phyloP scores from a whole-genome alignment of 2,329 filamentous ascomycete genomes.

The Laburnicola sp. region DNA sequence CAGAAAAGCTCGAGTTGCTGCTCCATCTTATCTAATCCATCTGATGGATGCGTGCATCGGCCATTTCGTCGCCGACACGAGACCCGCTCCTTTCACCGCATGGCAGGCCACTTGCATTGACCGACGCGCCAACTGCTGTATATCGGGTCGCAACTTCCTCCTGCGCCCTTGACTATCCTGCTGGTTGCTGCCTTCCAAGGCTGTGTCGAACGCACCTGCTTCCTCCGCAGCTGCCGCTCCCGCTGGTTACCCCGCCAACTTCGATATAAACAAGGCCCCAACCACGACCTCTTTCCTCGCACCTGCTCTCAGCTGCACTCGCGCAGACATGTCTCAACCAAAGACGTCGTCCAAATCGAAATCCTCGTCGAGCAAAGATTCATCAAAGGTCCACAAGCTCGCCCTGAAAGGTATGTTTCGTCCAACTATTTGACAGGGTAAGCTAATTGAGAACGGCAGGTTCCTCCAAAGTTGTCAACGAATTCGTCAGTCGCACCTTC shows the following conservation, averaged over 20 bases:
- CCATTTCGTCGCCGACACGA: constrained; percentile 5
- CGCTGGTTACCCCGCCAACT: constrained; percentile 43
- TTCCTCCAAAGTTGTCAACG: constrained; percentile 83
- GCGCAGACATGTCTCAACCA: constrained; percentile 36
- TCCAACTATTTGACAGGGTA: background rate
- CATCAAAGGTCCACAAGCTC: constrained; percentile 92
- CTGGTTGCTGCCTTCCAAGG: too few species aligned
- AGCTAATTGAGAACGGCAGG: constrained; percentile 46
- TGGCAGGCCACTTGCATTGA: background rate
- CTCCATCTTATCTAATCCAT: constrained; percentile 31
- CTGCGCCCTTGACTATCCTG: background rate
- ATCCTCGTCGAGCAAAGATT: constrained; percentile 58
- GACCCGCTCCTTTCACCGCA: constrained; percentile 13
- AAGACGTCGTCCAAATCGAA: constrained; percentile 32
- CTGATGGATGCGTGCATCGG: background rate
- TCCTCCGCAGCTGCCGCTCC: constrained; percentile 29
- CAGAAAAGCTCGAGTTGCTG: constrained; percentile 7
- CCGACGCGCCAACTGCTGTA: background rate
- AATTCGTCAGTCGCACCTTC: constrained; percentile 72
- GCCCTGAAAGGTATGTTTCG: constrained; percentile 71
- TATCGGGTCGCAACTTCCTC: background rate
- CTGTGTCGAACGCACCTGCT: background rate
- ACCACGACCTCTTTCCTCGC: constrained; percentile 9
- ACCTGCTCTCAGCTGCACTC: background rate
- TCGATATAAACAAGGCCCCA: constrained; percentile 28